phyloP scores from a whole-genome alignment of 768 basidiomycete species.

The Leccinum pellstonianum region DNA sequence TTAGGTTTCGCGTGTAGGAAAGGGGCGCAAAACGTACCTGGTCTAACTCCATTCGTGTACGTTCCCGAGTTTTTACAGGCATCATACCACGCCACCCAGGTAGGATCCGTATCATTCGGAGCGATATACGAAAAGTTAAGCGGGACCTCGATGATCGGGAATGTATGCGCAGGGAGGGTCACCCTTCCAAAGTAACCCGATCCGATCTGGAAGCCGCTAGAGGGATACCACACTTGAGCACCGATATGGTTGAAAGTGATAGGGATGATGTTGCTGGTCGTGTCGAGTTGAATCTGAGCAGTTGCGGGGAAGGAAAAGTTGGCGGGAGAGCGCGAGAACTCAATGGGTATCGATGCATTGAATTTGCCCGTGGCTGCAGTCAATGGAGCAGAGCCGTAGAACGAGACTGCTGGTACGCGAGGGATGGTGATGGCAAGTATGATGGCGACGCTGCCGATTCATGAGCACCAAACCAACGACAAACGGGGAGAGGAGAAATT shows the following conservation, averaged over 20 bases:
- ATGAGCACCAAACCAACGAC: conserved; percentile 4
- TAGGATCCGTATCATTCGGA: conserved; percentile 75
- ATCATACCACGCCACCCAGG: conserved; percentile 80
- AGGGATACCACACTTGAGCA: conserved; percentile 69
- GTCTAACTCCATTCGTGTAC: conserved; percentile 50
- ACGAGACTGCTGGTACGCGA: conserved; percentile 70
- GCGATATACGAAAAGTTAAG: conserved; percentile 84
- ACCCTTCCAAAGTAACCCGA: conserved; percentile 58
- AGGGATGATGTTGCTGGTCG: conserved; percentile 72
- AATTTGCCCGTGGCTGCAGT: conserved; percentile 55
- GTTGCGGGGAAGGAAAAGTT: conserved; percentile 88
- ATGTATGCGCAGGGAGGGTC: conserved; percentile 64
- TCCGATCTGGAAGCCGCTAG: conserved; percentile 62
- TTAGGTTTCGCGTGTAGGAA: not conserved
- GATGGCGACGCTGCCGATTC: conserved; percentile 52
- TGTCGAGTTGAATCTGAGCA: conserved; percentile 76
- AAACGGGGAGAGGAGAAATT: not conserved
- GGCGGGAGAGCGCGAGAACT: conserved; percentile 75
- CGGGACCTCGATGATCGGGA: conserved; percentile 67
- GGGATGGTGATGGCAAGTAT: conserved; percentile 80
- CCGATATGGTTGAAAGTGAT: conserved; percentile 65
- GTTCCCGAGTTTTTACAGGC: conserved; percentile 65
- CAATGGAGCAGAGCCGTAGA: conserved; percentile 60
- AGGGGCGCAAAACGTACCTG: conserved; percentile 45
- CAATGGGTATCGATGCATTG: conserved; percentile 52